phyloP scores from a whole-genome alignment of 306 rosid species.

The Dalbergia cochinchinensis region DNA sequence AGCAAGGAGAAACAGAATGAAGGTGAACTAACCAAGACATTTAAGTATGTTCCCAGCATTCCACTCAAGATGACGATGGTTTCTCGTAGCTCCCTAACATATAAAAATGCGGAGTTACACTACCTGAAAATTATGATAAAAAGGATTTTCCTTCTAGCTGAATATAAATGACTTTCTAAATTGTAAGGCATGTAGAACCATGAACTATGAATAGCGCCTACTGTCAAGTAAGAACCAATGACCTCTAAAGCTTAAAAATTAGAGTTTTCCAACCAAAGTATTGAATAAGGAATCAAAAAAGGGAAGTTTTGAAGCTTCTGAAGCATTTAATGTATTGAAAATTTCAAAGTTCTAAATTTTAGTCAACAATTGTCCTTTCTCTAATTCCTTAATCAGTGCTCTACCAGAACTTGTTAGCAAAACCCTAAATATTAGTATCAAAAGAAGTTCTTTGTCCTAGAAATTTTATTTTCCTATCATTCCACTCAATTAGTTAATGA shows the following conservation, averaged over 20 bases:
- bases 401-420: too few relatives aligned
- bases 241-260: slow-evolving; percentile 6
- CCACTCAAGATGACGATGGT: slow-evolving; percentile 78
- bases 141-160: not conserved
- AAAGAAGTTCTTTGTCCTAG: not conserved
- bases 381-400: too few relatives aligned
- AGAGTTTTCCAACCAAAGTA: too few relatives aligned
- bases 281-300: too few relatives aligned
- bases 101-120: slow-evolving; percentile 42
- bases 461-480: not conserved
- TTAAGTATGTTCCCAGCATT: slow-evolving; percentile 91
- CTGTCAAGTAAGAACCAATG: slow-evolving; percentile 12
- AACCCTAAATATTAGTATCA: too few relatives aligned
- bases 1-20: slow-evolving; percentile 41
- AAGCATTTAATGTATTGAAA: too few relatives aligned
- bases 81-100: slow-evolving; percentile 78
- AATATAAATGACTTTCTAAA: slow-evolving; percentile 35
- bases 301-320: too few relatives aligned
- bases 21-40: slow-evolving; percentile 77
- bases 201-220: slow-evolving; percentile 7
- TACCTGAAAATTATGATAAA: slow-evolving; percentile 36
- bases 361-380: too few relatives aligned
- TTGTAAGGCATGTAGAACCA: not conserved
- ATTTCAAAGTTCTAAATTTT: too few relatives aligned
- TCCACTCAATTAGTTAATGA: not conserved